Evolutionary conservation across 1,139 yeast species (phyloP), one percentile per base, ranked within the genome.

Genomic region (Magnusiomyces sp.): DNA sequence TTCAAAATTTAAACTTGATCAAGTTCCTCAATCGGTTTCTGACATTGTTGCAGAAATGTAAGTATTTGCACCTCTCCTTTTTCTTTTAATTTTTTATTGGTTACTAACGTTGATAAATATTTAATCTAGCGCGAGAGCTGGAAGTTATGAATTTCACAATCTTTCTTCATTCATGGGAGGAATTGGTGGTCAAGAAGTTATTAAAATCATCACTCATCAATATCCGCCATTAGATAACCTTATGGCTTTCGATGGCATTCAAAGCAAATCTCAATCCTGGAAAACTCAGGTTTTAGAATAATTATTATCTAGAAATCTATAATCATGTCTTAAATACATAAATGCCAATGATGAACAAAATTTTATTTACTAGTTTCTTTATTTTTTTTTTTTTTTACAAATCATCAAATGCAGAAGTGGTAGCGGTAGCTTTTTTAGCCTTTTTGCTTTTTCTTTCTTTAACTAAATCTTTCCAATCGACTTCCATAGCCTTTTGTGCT

Each of bases 401-500:
- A 66, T 79, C 95, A 61, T 83, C 95, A 67, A 86, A 87, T 33
- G 77, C 72, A 1, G 87, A 85, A 59, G 77, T 80, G 41, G 58
- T 58, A 5, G 29, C 29, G 29, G 29, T 7, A 23, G 29, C 4
- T 4, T 23, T 23, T 9, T 47, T 47, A 19, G 47, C 58, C 50
- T 65, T 67, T 59, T 77, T 79, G 54, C 71, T 73, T 65, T 75
- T 80, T 63, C 87, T 88, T 47, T 75, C 76, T 56, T 79, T 71
- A 1, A 90, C 83, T 41, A 83, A 62, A 43, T 86, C 94, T 68
- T 92, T 92, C 98, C 98, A 92, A 66, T 92, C 98, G 29, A 23
- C 29, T 23, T 23, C 29, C 29, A 23, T 23, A 33, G 71, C 76
- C 51, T 73, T 75, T 1, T 72, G 68, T 36, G 79, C 84, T 20